These are phyloP conservation scores for Suillus decipiens DNA, from an alignment of 768 basidiomycete genomes.

Conservation along the genomic window DNA sequence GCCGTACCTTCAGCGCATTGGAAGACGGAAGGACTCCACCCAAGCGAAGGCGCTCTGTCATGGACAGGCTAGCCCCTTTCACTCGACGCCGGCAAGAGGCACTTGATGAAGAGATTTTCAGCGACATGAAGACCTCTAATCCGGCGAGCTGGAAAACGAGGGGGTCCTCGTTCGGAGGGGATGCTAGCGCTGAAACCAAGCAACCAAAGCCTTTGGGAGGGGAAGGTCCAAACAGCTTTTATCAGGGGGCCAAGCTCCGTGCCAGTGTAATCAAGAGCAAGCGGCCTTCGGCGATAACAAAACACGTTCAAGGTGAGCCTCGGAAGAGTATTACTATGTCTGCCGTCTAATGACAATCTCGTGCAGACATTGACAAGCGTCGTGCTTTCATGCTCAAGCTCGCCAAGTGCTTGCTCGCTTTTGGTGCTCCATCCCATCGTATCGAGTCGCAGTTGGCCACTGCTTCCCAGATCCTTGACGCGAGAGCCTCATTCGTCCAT, in stretches of 20 bases:
- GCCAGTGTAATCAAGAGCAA: conserved; percentile 34
- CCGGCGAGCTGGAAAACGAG: neutral
- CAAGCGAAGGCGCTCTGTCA: conserved; percentile 12
- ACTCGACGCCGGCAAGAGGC: conserved; percentile 15
- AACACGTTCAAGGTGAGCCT: conserved; percentile 48
- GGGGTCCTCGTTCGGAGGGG: neutral
- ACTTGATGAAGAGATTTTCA: conserved; percentile 28
- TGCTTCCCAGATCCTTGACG: conserved; percentile 75
- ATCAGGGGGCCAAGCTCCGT: conserved; percentile 32
- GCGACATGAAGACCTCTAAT: conserved; percentile 26
- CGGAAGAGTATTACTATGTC: neutral
- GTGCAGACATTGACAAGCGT: conserved; percentile 46
- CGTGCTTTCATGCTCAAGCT: conserved; percentile 82
- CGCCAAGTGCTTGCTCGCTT: conserved; percentile 85
- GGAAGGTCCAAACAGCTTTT: conserved; percentile 26
- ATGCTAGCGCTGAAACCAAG: neutral
- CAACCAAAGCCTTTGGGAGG: neutral
- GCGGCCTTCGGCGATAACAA: conserved; percentile 38
- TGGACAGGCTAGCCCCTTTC: conserved; percentile 20
- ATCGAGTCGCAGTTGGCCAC: conserved; percentile 86
- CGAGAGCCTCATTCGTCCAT: conserved; percentile 84
- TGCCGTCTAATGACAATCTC: conserved; percentile 6
- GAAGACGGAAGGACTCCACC: conserved; percentile 15
- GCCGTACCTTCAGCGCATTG: conserved; percentile 9
- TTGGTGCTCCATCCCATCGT: conserved; percentile 92